These are phyloP conservation scores for Cantharellus anzutake DNA, from an alignment of 768 basidiomycete genomes.

Conservation along the genomic window DNA sequence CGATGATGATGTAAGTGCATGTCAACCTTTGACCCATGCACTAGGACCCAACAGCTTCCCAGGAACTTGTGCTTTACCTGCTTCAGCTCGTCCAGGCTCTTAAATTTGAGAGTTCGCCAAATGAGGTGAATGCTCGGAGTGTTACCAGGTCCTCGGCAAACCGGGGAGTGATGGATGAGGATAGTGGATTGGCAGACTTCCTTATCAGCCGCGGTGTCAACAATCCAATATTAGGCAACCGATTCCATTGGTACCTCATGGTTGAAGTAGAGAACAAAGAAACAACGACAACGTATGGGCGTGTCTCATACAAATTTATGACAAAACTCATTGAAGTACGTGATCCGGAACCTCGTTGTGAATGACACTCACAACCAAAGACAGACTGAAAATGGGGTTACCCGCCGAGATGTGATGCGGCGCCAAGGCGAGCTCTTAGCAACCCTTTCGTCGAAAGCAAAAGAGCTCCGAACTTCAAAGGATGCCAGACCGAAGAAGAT, in stretches of 20 bases:
- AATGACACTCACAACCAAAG: background rate
- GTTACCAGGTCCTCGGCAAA: constrained; percentile 45
- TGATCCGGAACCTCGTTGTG: background rate
- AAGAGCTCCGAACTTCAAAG: constrained; percentile 74
- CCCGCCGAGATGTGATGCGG: constrained; percentile 74
- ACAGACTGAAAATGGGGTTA: constrained; percentile 54
- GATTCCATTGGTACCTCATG: constrained; percentile 95
- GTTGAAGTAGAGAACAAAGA: constrained; percentile 87
- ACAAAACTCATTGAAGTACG: constrained; percentile 68
- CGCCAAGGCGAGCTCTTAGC: constrained; percentile 82
- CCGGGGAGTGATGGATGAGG: constrained; percentile 67
- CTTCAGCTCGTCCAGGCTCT: constrained; percentile 94
- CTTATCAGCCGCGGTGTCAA: constrained; percentile 67
- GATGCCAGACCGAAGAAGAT: constrained; percentile 95
- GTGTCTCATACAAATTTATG: constrained; percentile 81
- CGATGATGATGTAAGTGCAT: constrained; percentile 66
- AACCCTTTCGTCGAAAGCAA: constrained; percentile 66
- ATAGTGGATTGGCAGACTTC: constrained; percentile 87
- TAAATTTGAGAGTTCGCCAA: constrained; percentile 79
- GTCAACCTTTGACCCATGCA: background rate
- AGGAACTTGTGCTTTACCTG: constrained; percentile 87
- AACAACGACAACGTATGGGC: constrained; percentile 77
- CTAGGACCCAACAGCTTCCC: constrained; percentile 2
- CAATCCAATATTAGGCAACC: constrained; percentile 73
- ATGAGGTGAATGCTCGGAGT: constrained; percentile 33